Base-by-base conservation (phyloP, 768 basidiomycete species). In the Suillus lakei region DNA sequence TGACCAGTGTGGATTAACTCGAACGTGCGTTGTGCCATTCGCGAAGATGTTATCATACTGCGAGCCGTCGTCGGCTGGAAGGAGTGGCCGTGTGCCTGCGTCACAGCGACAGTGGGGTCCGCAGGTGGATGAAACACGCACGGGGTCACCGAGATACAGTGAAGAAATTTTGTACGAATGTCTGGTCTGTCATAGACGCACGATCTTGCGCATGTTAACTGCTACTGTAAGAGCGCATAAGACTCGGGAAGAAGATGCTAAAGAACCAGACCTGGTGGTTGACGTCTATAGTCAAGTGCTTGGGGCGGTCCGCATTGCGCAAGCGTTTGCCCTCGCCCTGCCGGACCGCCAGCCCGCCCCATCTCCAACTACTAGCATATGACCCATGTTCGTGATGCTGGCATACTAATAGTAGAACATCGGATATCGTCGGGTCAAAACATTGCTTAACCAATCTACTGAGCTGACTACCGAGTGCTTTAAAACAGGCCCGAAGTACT, bases 371-470 rank as follows among this genome's bases (percentile, higher is more conserved):
- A n/a, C n/a, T 28, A 10, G 28, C 51, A 53, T 53, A 53, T 53
- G 51, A 53, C 26, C 16, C 30, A 51, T 51, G 30, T 12, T 21
- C n/a, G 4, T 23, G n/a, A n/a, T 46, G 10, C n/a, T 46, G 44
- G n/a, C 18, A 30, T 26, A 7, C 48, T 50, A 43, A 43, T 43
- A 41, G 39, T 26, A 53, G 51, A 53, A 16, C 51, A 30, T 61
- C 60, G 60, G 60, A 32, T 34, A 46, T 46, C 48, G 61, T 53
- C 34, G 51, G 61, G 53, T 39, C 48, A 62, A 53, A 21, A n/a
- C 23, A 59, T n/a, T 64, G 59, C 63, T 48, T 7, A 60, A 44
- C 2, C 34, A 39, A 23, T 43, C 13, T 21, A 18, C 5, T 28
- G n/a, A 59, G 41, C 38, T 61, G 12, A 18, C 15, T 10, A 41